Evolutionary conservation across 306 rosid species (phyloP).

Genomic region (Quercus parvula): DNA sequence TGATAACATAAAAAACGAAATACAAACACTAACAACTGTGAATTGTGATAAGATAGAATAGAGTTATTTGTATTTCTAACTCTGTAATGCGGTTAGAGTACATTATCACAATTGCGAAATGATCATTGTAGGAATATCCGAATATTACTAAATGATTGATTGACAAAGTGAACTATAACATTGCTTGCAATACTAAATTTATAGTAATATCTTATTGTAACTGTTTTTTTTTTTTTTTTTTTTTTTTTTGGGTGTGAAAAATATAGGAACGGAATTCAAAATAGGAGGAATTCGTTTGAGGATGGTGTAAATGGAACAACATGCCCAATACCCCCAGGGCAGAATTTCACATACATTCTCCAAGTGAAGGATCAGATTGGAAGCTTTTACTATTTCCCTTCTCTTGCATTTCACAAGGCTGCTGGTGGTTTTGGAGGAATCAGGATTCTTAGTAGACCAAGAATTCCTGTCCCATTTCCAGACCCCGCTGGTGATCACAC

Average conservation of each 20-base stretch:
- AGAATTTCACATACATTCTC: constrained; percentile 84
- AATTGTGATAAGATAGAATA: no score
- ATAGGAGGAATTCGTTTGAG: constrained; percentile 85
- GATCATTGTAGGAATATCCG: no score
- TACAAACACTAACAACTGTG: no score
- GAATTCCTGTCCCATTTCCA: constrained; percentile 89
- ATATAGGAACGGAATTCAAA: constrained; percentile 80
- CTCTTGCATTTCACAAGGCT: constrained; percentile 92
- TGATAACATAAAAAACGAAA: no score
- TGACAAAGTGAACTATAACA: no score
- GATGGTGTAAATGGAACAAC: constrained; percentile 92
- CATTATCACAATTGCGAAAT: no score
- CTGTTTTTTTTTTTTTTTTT: not conserved
- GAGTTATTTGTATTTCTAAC: no score
- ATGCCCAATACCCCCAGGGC: constrained; percentile 93
- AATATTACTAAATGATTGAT: no score
- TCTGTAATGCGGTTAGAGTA: no score
- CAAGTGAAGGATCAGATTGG: constrained; percentile 99
- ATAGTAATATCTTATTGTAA: no score
- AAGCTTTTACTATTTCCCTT: constrained; percentile 88
- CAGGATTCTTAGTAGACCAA: constrained; percentile 89
- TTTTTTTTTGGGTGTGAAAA: not conserved
- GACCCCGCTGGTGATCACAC: constrained; percentile 90
- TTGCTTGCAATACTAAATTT: no score
- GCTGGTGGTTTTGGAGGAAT: constrained; percentile 98